phyloP scores from a whole-genome alignment of 2,329 filamentous ascomycete genomes.

The Alternaria sp. region DNA sequence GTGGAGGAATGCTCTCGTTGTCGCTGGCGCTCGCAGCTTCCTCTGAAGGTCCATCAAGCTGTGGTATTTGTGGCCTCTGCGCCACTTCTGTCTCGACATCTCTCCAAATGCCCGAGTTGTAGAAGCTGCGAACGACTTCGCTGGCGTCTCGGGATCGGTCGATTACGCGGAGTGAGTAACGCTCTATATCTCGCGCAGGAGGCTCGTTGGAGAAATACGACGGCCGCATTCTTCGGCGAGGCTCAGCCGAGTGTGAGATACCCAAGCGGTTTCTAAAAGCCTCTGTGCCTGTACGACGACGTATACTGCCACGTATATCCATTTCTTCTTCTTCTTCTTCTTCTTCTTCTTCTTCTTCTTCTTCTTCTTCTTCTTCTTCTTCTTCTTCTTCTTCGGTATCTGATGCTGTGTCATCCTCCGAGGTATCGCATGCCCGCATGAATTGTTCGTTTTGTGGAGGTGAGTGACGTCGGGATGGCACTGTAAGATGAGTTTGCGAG shows the following conservation, averaged over 20 bases:
- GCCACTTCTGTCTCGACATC: conserved; percentile 12
- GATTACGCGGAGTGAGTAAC: conserved; percentile 40
- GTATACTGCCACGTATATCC: conserved; percentile 17
- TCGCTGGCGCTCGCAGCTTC: conserved; percentile 28
- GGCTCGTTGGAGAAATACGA: conserved; percentile 38
- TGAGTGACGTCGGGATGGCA: conserved; percentile 45
- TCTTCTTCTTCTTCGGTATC: conserved; percentile 65
- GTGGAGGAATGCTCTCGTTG: conserved; percentile 26
- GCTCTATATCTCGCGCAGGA: conserved; percentile 36
- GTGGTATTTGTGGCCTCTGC: conserved; percentile 18
- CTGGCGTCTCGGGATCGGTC: conserved; percentile 40
- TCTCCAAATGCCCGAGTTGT: conserved; percentile 21
- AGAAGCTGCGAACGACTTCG: conserved; percentile 42
- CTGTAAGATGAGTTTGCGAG: conserved; percentile 51
- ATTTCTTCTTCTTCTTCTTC: conserved; percentile 63
- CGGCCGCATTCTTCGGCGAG: conserved; percentile 28
- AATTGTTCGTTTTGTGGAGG: conserved; percentile 50
- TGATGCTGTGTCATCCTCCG: conserved; percentile 54
- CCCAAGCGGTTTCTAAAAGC: conserved; percentile 11
- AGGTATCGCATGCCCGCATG: conserved; percentile 64
- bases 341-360: too few species aligned
- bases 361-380: conserved; percentile 64
- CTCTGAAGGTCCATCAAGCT: conserved; percentile 30
- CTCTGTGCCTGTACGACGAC: conserved; percentile 37
- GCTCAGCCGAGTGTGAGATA: conserved; percentile 14